These are phyloP conservation scores for Helicostylum pulchrum DNA, from an alignment of 192 early-diverging fungal genomes.

Conservation along the genomic window DNA sequence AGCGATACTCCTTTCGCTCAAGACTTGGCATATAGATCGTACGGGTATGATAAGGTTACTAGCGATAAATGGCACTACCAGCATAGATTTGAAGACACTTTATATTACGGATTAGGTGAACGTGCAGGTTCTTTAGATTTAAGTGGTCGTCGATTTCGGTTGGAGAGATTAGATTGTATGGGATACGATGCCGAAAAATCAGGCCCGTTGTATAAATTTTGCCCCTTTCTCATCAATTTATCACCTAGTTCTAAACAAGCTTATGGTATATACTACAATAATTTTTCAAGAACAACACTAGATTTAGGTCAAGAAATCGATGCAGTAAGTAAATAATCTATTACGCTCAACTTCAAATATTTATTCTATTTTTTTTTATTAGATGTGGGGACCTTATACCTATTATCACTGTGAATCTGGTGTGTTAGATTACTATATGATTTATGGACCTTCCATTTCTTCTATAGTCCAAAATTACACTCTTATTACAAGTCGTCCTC, in stretches of 20 bases:
- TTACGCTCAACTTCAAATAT: background rate
- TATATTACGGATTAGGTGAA: constrained; percentile 55
- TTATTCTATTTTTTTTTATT: background rate
- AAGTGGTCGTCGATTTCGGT: constrained; percentile 43
- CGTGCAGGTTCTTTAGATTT: constrained; percentile 42
- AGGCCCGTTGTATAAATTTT: constrained; percentile 61
- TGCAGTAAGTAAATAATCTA: constrained; percentile 17
- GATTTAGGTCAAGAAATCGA: constrained; percentile 49
- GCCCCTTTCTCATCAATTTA: constrained; percentile 51
- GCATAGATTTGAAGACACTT: constrained; percentile 16
- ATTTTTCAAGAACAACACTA: constrained; percentile 39
- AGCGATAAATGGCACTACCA: constrained; percentile 44
- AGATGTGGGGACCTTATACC: constrained; percentile 52
- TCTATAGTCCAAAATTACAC: constrained; percentile 40
- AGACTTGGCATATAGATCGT: constrained; percentile 50
- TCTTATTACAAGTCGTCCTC: constrained; percentile 41
- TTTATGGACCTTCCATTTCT: constrained; percentile 38
- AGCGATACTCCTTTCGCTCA: constrained; percentile 33
- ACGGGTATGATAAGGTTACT: constrained; percentile 32
- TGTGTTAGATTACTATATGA: constrained; percentile 44
- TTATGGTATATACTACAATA: constrained; percentile 58
- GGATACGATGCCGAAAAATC: constrained; percentile 52
- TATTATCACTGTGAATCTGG: constrained; percentile 40
- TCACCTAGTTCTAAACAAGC: constrained; percentile 24
- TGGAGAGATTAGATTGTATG: constrained; percentile 52